Evolutionary conservation across 1,284 basidiomycete genomes (phyloP), one percentile per base, ranked within the genome.

Genomic region (Thecaphora thlaspeos): DNA sequence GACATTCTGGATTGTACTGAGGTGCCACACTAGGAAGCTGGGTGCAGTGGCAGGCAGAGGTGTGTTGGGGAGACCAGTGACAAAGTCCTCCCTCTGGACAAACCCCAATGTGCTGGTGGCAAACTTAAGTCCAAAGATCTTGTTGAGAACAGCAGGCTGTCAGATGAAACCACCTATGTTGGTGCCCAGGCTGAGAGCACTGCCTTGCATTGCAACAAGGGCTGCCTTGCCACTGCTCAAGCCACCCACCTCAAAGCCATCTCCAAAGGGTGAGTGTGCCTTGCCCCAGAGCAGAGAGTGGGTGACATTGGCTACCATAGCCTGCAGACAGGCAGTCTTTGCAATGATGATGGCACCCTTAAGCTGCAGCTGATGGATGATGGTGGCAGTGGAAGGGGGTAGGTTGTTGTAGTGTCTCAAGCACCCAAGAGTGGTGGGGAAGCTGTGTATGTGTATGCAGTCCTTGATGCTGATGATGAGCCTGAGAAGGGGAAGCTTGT

Each of bases 101-200:
- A 56, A 64, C 5, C 46, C 18, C 28, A 61, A 46, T 12, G 34
- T 19, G 2, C 17, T 19, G 4, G 61, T 54, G 0, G 36, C 14
- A 30, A 46, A 54, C 34, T 65, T 65, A 51, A 42, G 54, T 4
- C 61, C 57, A 18, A 24, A 42, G 9, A 65, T 34, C 43, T 60
- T 51, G 45, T 48, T 56, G 19, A 65, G 46, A 22, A 41, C 51
- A 17, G 61, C 62, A 0, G 70, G 70, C 36, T 71, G 69, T n/a
- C 70, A 51, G 14, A 71, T 51, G 0, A 51, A 59, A 4, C 70
- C 70, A n/a, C 70, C 63, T 54, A 71, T 69, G 26, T 69, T 67
- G 9, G 66, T 61, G 12, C 67, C 70, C 2, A 71, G 21, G 2
- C 69, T 66, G 14, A 70, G 40, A 17, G 55, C 46, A 26, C 52